These are phyloP conservation scores for Nicotiana rustica DNA, from an alignment of 305 asterid genomes.

Conservation along the genomic window DNA sequence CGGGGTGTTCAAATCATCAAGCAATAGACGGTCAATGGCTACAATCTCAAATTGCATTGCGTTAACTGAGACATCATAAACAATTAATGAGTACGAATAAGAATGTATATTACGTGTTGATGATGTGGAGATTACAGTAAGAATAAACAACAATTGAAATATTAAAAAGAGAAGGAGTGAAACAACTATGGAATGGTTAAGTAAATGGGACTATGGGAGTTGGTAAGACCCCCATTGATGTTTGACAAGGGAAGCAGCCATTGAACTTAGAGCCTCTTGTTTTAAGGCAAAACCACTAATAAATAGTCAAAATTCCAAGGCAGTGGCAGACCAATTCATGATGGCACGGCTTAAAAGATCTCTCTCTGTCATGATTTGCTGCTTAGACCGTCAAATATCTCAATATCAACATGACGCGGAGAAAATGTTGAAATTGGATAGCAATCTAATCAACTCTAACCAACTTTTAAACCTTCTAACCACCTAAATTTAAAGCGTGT, in stretches of 20 bases:
- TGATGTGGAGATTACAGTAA: not conserved
- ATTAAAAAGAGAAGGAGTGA: too few species aligned
- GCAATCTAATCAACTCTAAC: not conserved
- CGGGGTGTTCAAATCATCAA: not conserved
- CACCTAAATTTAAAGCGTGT: not conserved
- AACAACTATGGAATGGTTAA: not conserved
- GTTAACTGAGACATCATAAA: not conserved
- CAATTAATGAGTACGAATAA: not conserved
- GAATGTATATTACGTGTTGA: too few species aligned
- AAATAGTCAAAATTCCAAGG: not conserved
- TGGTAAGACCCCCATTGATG: not conserved
- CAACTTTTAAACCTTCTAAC: not conserved
- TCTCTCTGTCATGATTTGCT: not conserved
- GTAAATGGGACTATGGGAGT: conserved; percentile 28
- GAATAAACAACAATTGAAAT: not conserved
- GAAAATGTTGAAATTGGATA: too few species aligned
- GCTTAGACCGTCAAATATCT: too few species aligned
- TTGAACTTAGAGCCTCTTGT: conserved; percentile 23
- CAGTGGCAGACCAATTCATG: conserved; percentile 23
- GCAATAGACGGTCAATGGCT: not conserved
- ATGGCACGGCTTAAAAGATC: not conserved
- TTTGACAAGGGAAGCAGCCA: not conserved
- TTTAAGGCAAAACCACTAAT: conserved; percentile 21
- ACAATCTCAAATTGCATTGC: not conserved
- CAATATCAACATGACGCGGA: too few species aligned